phyloP scores from a whole-genome alignment of 2,329 filamentous ascomycete species.

The Calonectria pseudoreteaudii region DNA sequence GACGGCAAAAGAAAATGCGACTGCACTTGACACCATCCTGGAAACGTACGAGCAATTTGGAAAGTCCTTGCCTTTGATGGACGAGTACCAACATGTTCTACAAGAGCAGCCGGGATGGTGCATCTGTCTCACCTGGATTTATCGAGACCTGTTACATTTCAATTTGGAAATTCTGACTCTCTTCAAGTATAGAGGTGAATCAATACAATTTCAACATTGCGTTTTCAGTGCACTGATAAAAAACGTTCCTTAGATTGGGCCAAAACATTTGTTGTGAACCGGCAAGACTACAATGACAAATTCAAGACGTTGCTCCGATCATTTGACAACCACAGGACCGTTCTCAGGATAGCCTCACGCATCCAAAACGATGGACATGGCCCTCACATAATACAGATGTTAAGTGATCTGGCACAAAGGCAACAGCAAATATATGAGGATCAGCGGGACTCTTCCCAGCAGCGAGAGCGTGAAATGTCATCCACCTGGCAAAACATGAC shows the following conservation, averaged over 20 bases:
- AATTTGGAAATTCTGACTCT: neutral
- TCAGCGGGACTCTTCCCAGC: neutral
- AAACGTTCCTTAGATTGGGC: neutral
- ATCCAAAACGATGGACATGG: neutral
- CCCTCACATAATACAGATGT: neutral
- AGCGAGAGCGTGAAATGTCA: neutral
- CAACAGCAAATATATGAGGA: neutral
- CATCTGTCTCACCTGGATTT: conserved; percentile 15
- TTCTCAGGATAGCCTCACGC: neutral
- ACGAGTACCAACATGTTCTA: neutral
- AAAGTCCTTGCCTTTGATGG: neutral
- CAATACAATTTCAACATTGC: neutral
- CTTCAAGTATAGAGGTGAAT: neutral
- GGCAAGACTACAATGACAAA: neutral
- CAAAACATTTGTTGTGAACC: conserved; percentile 5
- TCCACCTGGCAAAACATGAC: neutral
- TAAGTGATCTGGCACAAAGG: neutral
- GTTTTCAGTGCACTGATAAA: neutral
- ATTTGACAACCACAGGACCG: neutral
- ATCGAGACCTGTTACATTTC: conserved; percentile 8
- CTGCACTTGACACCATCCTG: conserved; percentile 1
- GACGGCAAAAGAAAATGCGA: neutral
- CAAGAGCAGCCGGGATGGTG: neutral
- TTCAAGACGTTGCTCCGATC: neutral
- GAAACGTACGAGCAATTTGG: conserved; percentile 8